Base-by-base conservation (phyloP, 192 early-diverging fungal genomes). In the Thoreauomyces humboldtii region DNA sequence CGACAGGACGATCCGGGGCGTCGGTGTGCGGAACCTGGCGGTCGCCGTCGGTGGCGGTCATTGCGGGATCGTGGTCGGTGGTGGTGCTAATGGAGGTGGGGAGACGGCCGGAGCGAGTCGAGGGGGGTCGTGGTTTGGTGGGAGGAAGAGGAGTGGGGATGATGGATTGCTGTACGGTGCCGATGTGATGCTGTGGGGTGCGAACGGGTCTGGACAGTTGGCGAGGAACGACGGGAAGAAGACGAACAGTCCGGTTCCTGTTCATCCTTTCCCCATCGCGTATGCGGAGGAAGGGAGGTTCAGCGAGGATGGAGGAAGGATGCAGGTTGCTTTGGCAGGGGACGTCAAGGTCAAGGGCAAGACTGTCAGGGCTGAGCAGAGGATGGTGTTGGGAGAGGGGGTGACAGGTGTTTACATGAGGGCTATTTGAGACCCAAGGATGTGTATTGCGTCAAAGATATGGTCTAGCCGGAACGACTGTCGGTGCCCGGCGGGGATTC, bases 181-280 rank as follows among this genome's bases (percentile, higher is more conserved):
- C 29, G 77, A 79, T 41, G 71, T 69, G n/a, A 35, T 59, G 44
- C 28, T 69, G 27, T 79, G 77, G 77, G 77, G 77, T 17, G n/a
- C 22, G 15, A 79, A 79, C 43, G 41, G 52, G 5, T 25, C 24
- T 25, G 68, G 65, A 12, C 71, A 79, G 51, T 54, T 79, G 14
- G 57, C 50, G 4, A 19, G 71, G 0, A 58, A 27, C 4, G 77
- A 76, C 60, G 68, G 65, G 7, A 73, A 73, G 68, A 42, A 58
- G 34, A 56, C 51, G 6, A 65, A 69, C 28, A 62, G 15, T 28
- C 44, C 61, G 4, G 32, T 48, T 19, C 74, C 74, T 2, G 25
- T 76, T 1, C 60, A 55, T 29, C 38, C 47, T 15, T 19, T 14
- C 28, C 52, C 62, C 5, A 43, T 72, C 15, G 36, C 19, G 28